phyloP scores from a whole-genome alignment of 805 yeast species.

The Monosporozyma servazzii region DNA sequence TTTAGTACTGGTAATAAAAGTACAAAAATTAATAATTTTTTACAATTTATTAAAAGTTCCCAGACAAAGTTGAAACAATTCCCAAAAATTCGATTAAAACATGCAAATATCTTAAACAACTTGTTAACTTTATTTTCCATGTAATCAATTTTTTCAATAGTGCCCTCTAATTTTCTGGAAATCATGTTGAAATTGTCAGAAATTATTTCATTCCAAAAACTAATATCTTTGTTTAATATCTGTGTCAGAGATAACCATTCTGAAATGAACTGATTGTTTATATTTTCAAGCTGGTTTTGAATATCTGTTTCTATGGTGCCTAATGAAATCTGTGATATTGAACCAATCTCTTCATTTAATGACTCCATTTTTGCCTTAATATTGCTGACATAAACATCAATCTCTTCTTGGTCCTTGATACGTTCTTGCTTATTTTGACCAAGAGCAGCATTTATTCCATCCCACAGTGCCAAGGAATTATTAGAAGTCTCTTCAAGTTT shows the following conservation, averaged over 20 bases:
- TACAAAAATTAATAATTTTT: background rate
- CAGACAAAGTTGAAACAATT: background rate
- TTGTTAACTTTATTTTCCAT: background rate
- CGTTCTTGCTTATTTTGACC: background rate
- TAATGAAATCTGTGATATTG: background rate
- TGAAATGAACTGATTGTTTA: conserved; percentile 18
- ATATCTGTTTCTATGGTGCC: background rate
- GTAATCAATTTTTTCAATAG: conserved; percentile 1
- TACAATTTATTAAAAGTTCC: background rate
- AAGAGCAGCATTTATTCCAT: background rate
- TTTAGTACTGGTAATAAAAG: background rate
- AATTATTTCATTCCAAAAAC: conserved; percentile 10
- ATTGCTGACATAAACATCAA: background rate
- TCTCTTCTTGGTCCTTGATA: background rate
- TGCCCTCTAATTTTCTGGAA: background rate
- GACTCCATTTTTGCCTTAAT: conserved; percentile 8
- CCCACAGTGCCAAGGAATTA: background rate
- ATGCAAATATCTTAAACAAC: background rate
- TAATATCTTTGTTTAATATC: conserved; percentile 8
- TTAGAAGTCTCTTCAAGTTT: background rate
- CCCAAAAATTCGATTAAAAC: background rate
- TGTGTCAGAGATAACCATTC: conserved; percentile 10
- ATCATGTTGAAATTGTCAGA: background rate
- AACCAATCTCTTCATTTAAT: conserved; percentile 1
- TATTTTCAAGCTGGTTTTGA: conserved; percentile 23